Conservation (phyloP, 192 early-diverging fungal species). For the Coemansia sp. region DNA sequence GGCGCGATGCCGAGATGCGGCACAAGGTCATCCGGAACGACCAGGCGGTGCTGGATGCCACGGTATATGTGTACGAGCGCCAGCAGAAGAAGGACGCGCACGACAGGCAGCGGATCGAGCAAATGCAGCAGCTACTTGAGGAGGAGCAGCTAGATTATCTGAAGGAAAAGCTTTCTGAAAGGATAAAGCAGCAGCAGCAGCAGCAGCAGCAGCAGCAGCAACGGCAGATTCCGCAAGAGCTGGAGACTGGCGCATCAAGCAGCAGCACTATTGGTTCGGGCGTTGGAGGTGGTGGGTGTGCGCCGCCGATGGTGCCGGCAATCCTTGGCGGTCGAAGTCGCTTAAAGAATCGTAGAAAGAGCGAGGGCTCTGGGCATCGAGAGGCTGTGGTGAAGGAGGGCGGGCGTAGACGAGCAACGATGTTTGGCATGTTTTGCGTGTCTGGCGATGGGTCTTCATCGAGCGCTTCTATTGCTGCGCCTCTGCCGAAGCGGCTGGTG, state of each 20-base stretch:
- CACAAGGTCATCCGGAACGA: slow-evolving; percentile 27
- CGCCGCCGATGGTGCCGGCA: not conserved
- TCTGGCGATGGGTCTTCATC: not conserved
- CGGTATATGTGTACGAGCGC: slow-evolving; percentile 42
- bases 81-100: slow-evolving; percentile 23
- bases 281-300: not conserved
- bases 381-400: not conserved
- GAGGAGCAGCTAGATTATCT: slow-evolving; percentile 8
- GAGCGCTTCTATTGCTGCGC: not conserved
- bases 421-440: slow-evolving; percentile 42
- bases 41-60: slow-evolving; percentile 44
- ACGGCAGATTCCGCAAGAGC: not conserved
- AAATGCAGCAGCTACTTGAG: slow-evolving; percentile 2
- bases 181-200: not conserved
- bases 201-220: not conserved
- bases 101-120: slow-evolving; percentile 6
- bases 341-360: slow-evolving; percentile 4
- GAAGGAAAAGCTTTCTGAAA: not conserved
- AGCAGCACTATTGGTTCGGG: not conserved
- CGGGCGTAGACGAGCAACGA: slow-evolving; percentile 26
- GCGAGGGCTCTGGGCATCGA: slow-evolving; percentile 1
- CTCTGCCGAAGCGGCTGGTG: not conserved
- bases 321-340: not conserved
- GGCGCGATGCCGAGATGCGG: slow-evolving; percentile 20
- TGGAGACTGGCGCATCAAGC: slow-evolving; percentile 15